Conservation (phyloP, 169 alveolate species). For the Cryptosporidium canis region DNA sequence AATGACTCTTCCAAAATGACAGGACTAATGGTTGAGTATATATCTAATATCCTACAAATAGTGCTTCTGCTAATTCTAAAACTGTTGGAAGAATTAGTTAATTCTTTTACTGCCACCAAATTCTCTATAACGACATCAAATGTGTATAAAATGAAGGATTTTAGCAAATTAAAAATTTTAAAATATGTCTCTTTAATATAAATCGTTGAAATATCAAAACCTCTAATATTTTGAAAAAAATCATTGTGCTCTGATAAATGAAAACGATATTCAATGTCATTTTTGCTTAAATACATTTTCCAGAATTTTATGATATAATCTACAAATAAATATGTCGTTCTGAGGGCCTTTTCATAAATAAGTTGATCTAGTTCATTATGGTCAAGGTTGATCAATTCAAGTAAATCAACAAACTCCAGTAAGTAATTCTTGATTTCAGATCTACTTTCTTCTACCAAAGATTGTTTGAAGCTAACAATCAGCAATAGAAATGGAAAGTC, state of each 20-base stretch:
- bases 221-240: not conserved
- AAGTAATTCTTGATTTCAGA: not conserved
- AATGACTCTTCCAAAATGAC: not conserved
- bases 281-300: not conserved
- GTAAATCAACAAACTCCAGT: not conserved
- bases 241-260: not conserved
- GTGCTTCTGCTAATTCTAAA: not conserved
- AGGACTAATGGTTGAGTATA: conserved; percentile 29
- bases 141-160: not conserved
- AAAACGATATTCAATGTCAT: not conserved
- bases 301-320: not conserved
- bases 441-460: not conserved
- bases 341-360: not conserved
- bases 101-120: not conserved
- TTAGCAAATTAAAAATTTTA: not conserved
- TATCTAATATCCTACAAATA: conserved; percentile 17
- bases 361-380: not conserved
- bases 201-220: not conserved
- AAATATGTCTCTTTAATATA: not conserved
- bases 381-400: not conserved
- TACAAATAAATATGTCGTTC: not conserved
- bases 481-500: not conserved
- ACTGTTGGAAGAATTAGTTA: not conserved
- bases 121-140: not conserved
- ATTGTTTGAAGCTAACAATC: not conserved